Conservation (phyloP, 148 eudicot species). For the Euryodendron excelsum region DNA sequence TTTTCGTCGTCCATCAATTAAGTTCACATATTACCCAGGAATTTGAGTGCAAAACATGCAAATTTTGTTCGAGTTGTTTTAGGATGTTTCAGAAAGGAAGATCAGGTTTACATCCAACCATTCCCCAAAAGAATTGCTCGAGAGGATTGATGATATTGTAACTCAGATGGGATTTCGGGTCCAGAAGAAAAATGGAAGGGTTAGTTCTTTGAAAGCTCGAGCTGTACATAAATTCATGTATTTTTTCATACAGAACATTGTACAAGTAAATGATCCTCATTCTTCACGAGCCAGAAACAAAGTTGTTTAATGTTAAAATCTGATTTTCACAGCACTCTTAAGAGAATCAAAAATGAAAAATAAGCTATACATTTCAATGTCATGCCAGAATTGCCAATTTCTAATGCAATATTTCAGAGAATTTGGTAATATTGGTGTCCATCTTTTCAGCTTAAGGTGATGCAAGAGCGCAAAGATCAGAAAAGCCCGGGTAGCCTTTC, state of each 20-base stretch:
- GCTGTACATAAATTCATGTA: neutral
- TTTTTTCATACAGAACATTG: neutral
- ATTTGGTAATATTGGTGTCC: neutral
- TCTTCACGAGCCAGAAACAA: too few relatives aligned
- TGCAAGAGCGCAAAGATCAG: conserved; percentile 55
- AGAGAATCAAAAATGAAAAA: neutral
- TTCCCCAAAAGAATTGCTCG: conserved; percentile 64
- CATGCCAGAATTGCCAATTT: neutral
- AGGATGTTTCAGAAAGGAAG: conserved; percentile 83
- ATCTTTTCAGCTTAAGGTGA: conserved; percentile 58
- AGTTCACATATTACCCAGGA: neutral
- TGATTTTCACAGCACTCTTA: neutral
- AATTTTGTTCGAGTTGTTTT: conserved; percentile 10
- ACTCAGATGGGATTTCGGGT: conserved; percentile 75
- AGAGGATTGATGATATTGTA: conserved; percentile 69
- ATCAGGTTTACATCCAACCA: conserved; percentile 80
- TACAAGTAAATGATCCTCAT: neutral
- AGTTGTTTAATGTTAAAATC: too few relatives aligned
- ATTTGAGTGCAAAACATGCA: neutral
- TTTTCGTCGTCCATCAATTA: neutral
- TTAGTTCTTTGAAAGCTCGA: conserved; percentile 28
- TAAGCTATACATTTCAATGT: too few relatives aligned
- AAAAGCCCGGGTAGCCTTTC: conserved; percentile 60
- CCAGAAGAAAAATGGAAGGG: conserved; percentile 84
- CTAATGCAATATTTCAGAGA: neutral